phyloP scores from a whole-genome alignment of 2,329 filamentous ascomycete species.

The Botryotinia narcissicola region DNA sequence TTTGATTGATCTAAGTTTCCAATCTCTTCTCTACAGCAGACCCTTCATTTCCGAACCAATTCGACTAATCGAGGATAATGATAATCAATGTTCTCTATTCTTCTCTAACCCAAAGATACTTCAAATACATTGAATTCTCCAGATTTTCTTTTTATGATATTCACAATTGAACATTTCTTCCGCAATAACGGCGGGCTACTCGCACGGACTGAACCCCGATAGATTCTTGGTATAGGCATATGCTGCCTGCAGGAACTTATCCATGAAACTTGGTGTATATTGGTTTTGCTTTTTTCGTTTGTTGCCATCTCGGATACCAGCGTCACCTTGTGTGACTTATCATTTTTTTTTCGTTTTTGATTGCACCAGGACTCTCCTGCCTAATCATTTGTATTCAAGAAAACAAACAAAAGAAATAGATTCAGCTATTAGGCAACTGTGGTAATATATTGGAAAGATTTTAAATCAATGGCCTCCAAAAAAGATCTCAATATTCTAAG shows the following conservation, averaged over 20 bases:
- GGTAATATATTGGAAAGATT: neutral
- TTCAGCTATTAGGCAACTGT: neutral
- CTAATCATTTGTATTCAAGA: neutral
- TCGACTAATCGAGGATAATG: neutral
- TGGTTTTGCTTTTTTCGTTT: neutral
- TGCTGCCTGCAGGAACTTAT: neutral
- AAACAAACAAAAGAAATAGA: neutral
- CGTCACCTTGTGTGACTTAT: neutral
- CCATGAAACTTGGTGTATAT: neutral
- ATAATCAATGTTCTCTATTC: neutral
- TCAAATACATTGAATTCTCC: neutral
- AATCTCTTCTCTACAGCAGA: neutral
- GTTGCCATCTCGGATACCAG: neutral
- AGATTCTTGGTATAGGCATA: neutral
- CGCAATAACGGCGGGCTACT: neutral
- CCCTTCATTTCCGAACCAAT: neutral
- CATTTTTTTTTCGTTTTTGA: neutral
- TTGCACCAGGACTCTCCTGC: neutral
- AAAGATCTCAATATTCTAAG: neutral
- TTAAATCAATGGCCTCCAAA: rapidly evolving
- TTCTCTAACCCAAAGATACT: neutral
- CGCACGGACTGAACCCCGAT: neutral
- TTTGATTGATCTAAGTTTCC: neutral
- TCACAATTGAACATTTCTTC: neutral
- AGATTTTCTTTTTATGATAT: neutral